Evolutionary conservation across 306 rosid genomes (phyloP).

Genomic region (Abrus pulchellus): DNA sequence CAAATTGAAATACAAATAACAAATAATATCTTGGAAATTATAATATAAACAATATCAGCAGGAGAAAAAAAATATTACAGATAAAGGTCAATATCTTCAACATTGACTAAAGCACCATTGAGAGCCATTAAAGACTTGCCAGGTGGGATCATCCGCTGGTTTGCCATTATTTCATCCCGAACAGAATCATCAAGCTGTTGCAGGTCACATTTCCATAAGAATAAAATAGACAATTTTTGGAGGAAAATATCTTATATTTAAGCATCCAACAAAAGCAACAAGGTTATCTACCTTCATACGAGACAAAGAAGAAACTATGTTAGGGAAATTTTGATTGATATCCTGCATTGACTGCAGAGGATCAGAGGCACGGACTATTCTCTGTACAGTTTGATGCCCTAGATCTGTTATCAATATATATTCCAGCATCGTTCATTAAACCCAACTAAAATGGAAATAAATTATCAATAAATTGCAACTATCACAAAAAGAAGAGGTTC

Average conservation of each 20-base stretch:
- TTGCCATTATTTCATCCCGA: conserved; percentile 88
- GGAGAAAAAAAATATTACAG: conserved; percentile 75
- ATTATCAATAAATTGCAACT: conserved; percentile 24
- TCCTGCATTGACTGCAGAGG: conserved; percentile 99
- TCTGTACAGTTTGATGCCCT: conserved; percentile 99
- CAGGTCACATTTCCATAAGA: conserved; percentile 48
- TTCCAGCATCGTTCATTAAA: conserved; percentile 38
- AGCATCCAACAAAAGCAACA: conserved; percentile 41
- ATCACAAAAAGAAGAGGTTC: conserved; percentile 26
- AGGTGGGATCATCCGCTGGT: conserved; percentile 98
- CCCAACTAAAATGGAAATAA: conserved; percentile 29
- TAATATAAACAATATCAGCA: conserved; percentile 49
- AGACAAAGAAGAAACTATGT: conserved; percentile 93
- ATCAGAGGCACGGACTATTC: conserved; percentile 96
- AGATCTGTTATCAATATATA: conserved; percentile 69
- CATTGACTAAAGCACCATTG: conserved; percentile 96
- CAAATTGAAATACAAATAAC: conserved; percentile 33
- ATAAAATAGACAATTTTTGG: conserved; percentile 25
- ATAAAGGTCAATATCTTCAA: conserved; percentile 94
- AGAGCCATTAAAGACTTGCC: conserved; percentile 99
- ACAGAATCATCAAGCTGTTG: conserved; percentile 91
- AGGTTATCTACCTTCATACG: conserved; percentile 84
- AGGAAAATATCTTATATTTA: conserved; percentile 32
- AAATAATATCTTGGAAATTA: conserved; percentile 17
- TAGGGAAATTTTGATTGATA: conserved; percentile 96